These are phyloP conservation scores for Phyllosticta paracitricarpa DNA, from an alignment of 2,329 filamentous ascomycete species.

Conservation along the genomic window DNA sequence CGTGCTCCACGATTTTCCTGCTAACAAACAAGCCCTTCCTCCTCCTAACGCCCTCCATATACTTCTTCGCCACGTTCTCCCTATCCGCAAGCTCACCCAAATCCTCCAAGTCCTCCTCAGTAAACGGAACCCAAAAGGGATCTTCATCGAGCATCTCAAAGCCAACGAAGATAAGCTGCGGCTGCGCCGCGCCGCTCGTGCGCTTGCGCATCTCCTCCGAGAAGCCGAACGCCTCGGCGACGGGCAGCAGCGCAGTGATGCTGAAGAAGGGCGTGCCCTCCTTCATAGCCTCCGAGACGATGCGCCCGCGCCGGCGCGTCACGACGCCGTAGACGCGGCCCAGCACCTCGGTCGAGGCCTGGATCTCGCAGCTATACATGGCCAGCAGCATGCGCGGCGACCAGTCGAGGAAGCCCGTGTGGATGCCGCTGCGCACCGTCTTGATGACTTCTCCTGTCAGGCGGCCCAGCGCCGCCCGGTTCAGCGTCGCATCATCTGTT, in stretches of 20 bases:
- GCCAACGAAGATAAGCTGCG: constrained; percentile 86
- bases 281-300: constrained; percentile 84
- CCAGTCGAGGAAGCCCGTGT: constrained; percentile 87
- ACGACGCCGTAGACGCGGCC: constrained; percentile 95
- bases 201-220: constrained; percentile 92
- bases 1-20: constrained; percentile 62
- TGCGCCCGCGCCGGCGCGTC: constrained; percentile 81
- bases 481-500: constrained; percentile 46
- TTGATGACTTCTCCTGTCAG: constrained; percentile 91
- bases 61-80: constrained; percentile 92
- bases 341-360: constrained; percentile 89
- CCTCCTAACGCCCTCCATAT: constrained; percentile 80
- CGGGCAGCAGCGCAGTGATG: constrained; percentile 76
- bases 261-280: constrained; percentile 96
- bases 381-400: constrained; percentile 87
- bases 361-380: constrained; percentile 97
- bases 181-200: constrained; percentile 79
- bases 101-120: constrained; percentile 93
- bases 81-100: constrained; percentile 84
- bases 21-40: constrained; percentile 83
- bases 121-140: constrained; percentile 95
- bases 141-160: constrained; percentile 92
- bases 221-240: constrained; percentile 93
- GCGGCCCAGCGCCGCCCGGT: constrained; percentile 54
- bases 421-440: constrained; percentile 73